These are phyloP conservation scores for Umbelopsis isabellina DNA, from an alignment of 192 early-diverging fungal species.

Conservation along the genomic window DNA sequence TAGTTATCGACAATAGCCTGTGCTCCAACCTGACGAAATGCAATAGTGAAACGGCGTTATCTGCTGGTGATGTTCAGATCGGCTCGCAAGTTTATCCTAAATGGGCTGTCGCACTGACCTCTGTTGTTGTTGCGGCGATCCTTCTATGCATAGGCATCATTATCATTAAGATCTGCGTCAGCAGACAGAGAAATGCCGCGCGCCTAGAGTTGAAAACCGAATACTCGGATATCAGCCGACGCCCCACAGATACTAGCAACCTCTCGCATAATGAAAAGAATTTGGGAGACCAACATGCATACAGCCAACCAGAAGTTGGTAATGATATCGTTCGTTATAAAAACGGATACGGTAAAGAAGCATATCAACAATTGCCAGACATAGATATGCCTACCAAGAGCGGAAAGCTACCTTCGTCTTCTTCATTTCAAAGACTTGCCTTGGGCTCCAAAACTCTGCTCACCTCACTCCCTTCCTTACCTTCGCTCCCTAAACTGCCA, in stretches of 20 bases:
- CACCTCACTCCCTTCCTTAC: conserved; percentile 1
- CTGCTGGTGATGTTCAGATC: not conserved
- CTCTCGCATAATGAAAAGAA: not conserved
- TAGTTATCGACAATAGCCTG: not conserved
- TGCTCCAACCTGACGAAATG: not conserved
- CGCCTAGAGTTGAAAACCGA: not conserved
- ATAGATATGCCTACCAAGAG: not conserved
- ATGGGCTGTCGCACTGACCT: not conserved
- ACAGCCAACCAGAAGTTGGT: not conserved
- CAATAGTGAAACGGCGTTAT: not conserved
- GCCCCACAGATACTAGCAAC: conserved; percentile 1
- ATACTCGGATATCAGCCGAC: conserved; percentile 4
- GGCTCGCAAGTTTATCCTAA: conserved; percentile 16
- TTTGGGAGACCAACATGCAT: not conserved
- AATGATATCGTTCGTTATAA: not conserved
- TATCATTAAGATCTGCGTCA: conserved; percentile 7
- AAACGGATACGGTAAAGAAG: not conserved
- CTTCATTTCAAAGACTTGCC: conserved; percentile 4
- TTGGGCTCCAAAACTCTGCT: conserved; percentile 2
- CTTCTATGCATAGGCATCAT: not conserved
- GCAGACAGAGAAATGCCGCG: not conserved
- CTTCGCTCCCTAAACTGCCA: not conserved
- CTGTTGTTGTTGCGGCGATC: not conserved
- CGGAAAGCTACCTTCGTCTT: not conserved
- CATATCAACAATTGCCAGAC: not conserved